Conservation (phyloP, 2,329 filamentous ascomycete species). For the Pseudocercospora eumusae region DNA sequence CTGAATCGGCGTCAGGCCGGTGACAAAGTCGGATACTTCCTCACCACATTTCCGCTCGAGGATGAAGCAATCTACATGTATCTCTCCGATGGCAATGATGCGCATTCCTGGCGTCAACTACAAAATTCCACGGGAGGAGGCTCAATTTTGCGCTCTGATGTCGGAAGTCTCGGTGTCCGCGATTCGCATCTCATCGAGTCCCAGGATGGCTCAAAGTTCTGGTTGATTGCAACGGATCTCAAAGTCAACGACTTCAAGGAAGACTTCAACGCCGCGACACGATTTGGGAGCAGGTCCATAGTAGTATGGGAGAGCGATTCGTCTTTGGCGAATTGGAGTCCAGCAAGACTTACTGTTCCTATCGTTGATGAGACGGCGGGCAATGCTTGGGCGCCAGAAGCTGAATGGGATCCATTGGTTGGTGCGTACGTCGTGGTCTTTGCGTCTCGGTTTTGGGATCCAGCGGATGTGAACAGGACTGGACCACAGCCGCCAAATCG, state of each 20-base stretch:
- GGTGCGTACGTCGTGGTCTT: constrained; percentile 23
- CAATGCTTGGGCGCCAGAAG: constrained; percentile 25
- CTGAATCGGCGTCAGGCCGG: constrained; percentile 2
- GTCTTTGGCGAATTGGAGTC: constrained; percentile 20
- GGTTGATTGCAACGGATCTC: constrained; percentile 28
- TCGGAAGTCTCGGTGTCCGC: constrained; percentile 24
- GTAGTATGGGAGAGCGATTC: constrained; percentile 25
- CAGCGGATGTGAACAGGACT: constrained; percentile 14
- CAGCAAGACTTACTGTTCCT: constrained; percentile 12
- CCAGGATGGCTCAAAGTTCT: constrained; percentile 23
- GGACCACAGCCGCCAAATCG: constrained; percentile 23
- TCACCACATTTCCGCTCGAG: constrained; percentile 36
- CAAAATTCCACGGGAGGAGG: constrained; percentile 14
- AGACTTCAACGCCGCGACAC: constrained; percentile 31
- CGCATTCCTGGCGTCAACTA: constrained; percentile 22
- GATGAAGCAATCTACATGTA: constrained; percentile 32
- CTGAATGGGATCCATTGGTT: constrained; percentile 20
- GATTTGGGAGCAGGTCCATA: constrained; percentile 28
- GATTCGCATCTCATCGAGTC: constrained; percentile 22
- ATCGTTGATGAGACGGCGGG: constrained; percentile 22
- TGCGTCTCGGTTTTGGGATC: constrained; percentile 22
- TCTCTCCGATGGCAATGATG: constrained; percentile 26
- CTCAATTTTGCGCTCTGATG: constrained; percentile 22
- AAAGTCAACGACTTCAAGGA: constrained; percentile 31
- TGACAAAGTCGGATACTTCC: constrained; percentile 25